Conservation (phyloP, 129 eudicot genomes). For the Chrysanthemum seticuspe region DNA sequence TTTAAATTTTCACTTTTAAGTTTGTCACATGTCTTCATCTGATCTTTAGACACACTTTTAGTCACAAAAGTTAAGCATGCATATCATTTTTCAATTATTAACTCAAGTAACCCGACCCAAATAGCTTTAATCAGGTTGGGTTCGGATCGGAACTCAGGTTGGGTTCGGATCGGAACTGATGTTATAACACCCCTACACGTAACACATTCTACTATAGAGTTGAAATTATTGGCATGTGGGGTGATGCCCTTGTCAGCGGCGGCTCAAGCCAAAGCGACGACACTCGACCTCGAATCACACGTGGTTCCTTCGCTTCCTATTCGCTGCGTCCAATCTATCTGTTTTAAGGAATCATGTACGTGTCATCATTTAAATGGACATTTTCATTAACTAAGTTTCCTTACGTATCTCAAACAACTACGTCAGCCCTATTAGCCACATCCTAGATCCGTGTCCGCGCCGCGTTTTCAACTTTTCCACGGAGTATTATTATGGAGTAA, state of each 20-base stretch:
- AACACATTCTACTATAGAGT: neutral
- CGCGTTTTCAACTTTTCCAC: conserved; percentile 19
- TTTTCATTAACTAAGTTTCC: neutral
- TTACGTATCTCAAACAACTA: conserved; percentile 25
- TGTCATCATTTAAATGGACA: conserved; percentile 9
- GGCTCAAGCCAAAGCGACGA: conserved; percentile 24
- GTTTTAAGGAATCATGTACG: conserved; percentile 7
- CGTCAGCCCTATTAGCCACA: conserved; percentile 35
- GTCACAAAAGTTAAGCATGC: too few species aligned
- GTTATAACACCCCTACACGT: neutral
- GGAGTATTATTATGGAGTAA: too few species aligned
- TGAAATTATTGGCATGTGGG: neutral
- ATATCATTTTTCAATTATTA: too few species aligned
- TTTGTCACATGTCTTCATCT: too few species aligned
- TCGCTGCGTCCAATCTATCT: conserved; percentile 44
- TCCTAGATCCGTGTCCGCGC: conserved; percentile 23
- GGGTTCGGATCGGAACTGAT: too few species aligned
- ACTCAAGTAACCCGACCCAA: too few species aligned
- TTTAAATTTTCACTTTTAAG: too few species aligned
- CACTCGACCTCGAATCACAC: conserved; percentile 26
- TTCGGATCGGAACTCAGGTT: too few species aligned
- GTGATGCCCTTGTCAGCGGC: neutral
- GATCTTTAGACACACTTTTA: too few species aligned
- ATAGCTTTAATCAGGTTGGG: too few species aligned
- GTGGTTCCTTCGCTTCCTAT: conserved; percentile 39